Evolutionary conservation across 306 rosid genomes (phyloP), one percentile per base, ranked within the genome.

Genomic region (Trichosanthes cucumerina): DNA sequence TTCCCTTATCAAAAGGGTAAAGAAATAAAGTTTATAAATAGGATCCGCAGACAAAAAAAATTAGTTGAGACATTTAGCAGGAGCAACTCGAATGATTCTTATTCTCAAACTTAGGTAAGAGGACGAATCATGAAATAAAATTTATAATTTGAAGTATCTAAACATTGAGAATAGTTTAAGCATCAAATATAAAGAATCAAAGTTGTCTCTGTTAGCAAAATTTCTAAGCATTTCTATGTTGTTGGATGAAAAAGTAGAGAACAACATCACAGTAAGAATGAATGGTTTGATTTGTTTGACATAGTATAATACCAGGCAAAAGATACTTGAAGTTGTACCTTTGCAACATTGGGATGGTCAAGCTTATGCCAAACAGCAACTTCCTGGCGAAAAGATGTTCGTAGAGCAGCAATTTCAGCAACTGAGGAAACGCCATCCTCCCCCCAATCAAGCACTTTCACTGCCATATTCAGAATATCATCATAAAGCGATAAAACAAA

Each of bases 361-460:
- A 89, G 88, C 64, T 84, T 86, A 84, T 83, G 88, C 91, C 93
- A 89, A 73, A 86, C 89, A 60, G 88, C 87, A 81, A 86, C 88
- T 76, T 89, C 93, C 78, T 89, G 89, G 53, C 41, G 85, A 83
- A 89, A 89, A 0, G 88, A 87, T 0, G 86, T 77, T 78, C 91
- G 82, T 47, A 79, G 70, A 77, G 85, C 81, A 46, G 85, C 81
- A 26, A 86, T 82, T 84, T 85, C 88, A 78, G 88, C 83, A 70
- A 80, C 83, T 39, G 89, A 80, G 69, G 89, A 79, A 57, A 76
- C 79, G 71, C 84, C 84, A 28, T 86, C 89, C 60, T 82, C 88
- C 24, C 85, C 89, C 90, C 86, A 86, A 69, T 87, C 89, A 82
- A 87, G 85, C 54, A 87, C 59, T 77, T 89, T 89, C 82, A 87